These are phyloP conservation scores for Fusarium brachygibbosum DNA, from an alignment of 2,329 filamentous ascomycete genomes.

Conservation along the genomic window DNA sequence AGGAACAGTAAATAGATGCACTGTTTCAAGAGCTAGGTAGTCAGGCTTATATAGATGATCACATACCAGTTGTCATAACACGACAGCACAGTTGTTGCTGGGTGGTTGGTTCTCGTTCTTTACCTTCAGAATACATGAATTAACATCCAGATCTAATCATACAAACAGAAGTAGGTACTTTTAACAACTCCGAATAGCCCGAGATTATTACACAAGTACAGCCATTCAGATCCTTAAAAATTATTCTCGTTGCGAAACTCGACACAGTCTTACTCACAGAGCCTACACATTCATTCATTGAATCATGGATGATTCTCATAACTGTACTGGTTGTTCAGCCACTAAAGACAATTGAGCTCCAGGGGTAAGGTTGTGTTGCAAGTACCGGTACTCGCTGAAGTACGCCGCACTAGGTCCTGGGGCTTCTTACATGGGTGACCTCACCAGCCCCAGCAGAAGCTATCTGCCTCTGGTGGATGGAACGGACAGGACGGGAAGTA, in stretches of 20 bases:
- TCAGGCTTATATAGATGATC: neutral
- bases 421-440: slow-evolving; percentile 3
- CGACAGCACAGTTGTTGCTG: neutral
- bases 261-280: neutral
- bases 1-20: neutral
- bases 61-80: no score
- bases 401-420: neutral
- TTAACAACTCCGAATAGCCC: neutral
- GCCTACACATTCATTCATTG: neutral
- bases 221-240: neutral
- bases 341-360: slow-evolving; percentile 5
- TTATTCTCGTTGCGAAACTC: neutral
- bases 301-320: neutral
- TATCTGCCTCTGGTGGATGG: neutral
- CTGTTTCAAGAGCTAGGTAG: neutral
- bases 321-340: neutral
- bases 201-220: neutral
- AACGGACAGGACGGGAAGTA: slow-evolving; percentile 4
- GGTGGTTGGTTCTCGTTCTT: neutral
- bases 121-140: neutral
- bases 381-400: slow-evolving; percentile 1
- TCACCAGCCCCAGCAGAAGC: slow-evolving; percentile 16
- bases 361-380: slow-evolving; percentile 16
- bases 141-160: neutral
- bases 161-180: neutral